Base-by-base conservation (phyloP, 2,329 filamentous ascomycete species). In the Phialophora verrucosa region DNA sequence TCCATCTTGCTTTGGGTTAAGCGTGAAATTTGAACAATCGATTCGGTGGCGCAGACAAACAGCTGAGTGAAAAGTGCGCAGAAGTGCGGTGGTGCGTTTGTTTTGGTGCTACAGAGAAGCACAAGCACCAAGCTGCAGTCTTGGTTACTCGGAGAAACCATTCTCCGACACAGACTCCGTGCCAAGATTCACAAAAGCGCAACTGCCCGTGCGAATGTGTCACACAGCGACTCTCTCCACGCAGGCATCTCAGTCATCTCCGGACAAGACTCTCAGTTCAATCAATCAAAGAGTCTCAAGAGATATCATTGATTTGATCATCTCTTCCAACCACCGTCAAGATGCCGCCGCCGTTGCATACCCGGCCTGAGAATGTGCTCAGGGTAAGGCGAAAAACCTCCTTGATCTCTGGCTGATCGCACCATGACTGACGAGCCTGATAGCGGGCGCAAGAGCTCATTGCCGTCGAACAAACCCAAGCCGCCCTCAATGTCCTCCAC, bases 361-460 rank as follows among this genome's bases (percentile, higher is more conserved):
- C 95, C 80, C 96, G 96, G 83, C 95, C 95, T 78, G 95, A 99
- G 85, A 99, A 99, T 90, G 93, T 97, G 79, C 89, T 98, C 80
- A 97, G 97, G 81, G 84, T 84, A 76, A 77, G 82, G 60, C 63
- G 31, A 63, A 47, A 44, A 55, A 56, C 35, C 49, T 74, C 61
- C 35, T 53, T 20, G 56, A 69, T 54, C 56, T 49, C 44, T 63
- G 23, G 51, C 61, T 60, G 70, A 61, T 47, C 62, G 70, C 55
- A 66, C 51, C 25, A 58, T 68, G 50, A 64, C 62, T 63, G 61
- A 74, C 64, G 38, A 20, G 38, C 53, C 66, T 57, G 75, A 71
- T 71, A 88, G 88, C 90, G 95, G 81, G 95, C 95, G 71, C 91
- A 98, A 82, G 95, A 99, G 86, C 92, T 99, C 82, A 97, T 98